Percentiles rank a stretch among this genome's conserved stretches.
phyloP scores from a whole-genome alignment of 331 rosid genomes.

The Ulmus americana region DNA sequence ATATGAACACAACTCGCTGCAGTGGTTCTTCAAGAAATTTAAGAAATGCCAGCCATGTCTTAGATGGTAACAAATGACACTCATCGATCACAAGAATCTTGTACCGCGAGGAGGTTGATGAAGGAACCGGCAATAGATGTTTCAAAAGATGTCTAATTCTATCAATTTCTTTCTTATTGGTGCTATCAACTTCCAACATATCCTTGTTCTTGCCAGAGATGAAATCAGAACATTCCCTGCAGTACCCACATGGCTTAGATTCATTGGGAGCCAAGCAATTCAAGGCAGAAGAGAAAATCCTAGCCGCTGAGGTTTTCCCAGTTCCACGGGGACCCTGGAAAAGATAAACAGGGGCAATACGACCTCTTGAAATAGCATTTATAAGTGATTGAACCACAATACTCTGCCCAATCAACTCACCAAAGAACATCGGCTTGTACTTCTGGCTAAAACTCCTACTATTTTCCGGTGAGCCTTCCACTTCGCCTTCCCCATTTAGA shows the following conservation, averaged over 20 bases:
- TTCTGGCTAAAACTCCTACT: constrained; percentile 65
- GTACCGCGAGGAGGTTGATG: constrained; percentile 46
- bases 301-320: constrained; percentile 87
- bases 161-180: constrained; percentile 79
- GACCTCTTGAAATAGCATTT: constrained; percentile 67
- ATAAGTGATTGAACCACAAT: constrained; percentile 89
- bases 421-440: constrained; percentile 78
- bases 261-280: constrained; percentile 73
- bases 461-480: constrained; percentile 64
- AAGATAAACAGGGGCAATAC: constrained; percentile 94
- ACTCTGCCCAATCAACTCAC: constrained; percentile 85
- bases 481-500: constrained; percentile 69
- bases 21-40: constrained; percentile 91
- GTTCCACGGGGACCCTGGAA: constrained; percentile 98
- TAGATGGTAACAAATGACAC: constrained; percentile 84
- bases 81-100: constrained; percentile 84
- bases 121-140: constrained; percentile 41
- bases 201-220: constrained; percentile 67
- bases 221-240: constrained; percentile 73
- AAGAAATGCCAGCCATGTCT: constrained; percentile 90
- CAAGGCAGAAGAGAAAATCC: constrained; percentile 83
- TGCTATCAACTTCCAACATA: constrained; percentile 81
- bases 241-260: constrained; percentile 85
- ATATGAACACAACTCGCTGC: constrained; percentile 71
- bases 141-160: constrained; percentile 60